phyloP scores from a whole-genome alignment of 495 filamentous ascomycete species.

The Neurospora sp. region DNA sequence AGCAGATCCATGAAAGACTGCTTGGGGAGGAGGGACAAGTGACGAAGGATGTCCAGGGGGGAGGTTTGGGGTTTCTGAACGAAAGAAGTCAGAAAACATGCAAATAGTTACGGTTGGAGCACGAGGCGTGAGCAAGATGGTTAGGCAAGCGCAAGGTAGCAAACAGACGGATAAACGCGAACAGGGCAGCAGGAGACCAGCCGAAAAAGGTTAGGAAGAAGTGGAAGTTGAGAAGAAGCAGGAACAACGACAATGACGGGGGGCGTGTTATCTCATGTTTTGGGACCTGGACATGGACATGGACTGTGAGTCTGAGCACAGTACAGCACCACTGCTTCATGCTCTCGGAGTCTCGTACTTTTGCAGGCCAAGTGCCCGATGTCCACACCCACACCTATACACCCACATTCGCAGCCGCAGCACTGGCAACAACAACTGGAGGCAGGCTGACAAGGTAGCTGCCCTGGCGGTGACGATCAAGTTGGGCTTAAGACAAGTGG shows the following conservation, averaged over 20 bases:
- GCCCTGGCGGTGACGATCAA: not conserved
- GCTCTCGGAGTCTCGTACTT: not conserved
- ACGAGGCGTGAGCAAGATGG: not conserved
- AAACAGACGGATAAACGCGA: not conserved
- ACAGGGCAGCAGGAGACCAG: not conserved
- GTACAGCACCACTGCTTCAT: not conserved
- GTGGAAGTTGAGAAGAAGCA: not conserved
- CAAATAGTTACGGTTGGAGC: not conserved
- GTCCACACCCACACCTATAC: not conserved
- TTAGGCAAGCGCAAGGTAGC: not conserved
- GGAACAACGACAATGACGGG: not conserved
- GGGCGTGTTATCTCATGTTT: not conserved
- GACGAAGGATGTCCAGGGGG: not conserved
- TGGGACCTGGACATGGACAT: not conserved
- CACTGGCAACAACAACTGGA: not conserved
- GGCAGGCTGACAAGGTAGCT: not conserved
- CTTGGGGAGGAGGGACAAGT: not conserved
- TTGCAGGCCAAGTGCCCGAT: not conserved
- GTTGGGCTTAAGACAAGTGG: not conserved
- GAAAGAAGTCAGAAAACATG: not conserved
- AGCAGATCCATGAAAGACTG: not conserved
- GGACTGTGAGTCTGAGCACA: not conserved
- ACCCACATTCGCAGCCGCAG: not conserved
- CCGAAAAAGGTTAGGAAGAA: not conserved
- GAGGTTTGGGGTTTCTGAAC: not conserved